Conservation (phyloP, 2,329 filamentous ascomycete species). For the Aspergillus flavus region DNA sequence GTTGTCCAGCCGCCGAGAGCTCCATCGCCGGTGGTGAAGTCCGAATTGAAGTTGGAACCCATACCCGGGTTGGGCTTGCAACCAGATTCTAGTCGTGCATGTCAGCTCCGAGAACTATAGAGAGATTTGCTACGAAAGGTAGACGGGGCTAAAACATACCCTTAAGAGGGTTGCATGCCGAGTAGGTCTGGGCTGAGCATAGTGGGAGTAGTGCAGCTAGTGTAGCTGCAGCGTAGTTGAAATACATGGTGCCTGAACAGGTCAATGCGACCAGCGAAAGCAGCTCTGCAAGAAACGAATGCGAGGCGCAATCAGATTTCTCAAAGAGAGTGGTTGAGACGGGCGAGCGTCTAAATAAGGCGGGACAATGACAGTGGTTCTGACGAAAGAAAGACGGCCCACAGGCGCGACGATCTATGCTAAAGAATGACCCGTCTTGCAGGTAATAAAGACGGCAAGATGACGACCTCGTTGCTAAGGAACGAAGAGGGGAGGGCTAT, state of each 20-base stretch:
- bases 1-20: slow-evolving; percentile 64
- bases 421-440: slow-evolving; percentile 9
- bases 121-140: too few species aligned
- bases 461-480: slow-evolving; percentile 11
- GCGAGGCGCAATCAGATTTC: not conserved
- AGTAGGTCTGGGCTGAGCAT: slow-evolving; percentile 68
- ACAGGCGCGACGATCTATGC: slow-evolving; percentile 1
- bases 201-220: slow-evolving; percentile 36
- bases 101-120: slow-evolving; percentile 12
- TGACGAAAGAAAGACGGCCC: not conserved
- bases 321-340: not conserved
- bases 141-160: slow-evolving; percentile 20
- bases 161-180: slow-evolving; percentile 69
- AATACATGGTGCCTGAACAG: slow-evolving; percentile 29
- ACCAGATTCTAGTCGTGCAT: slow-evolving; percentile 28
- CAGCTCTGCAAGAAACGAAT: slow-evolving; percentile 7
- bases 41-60: slow-evolving; percentile 38
- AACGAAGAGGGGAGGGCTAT: not conserved
- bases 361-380: slow-evolving; percentile 3
- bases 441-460: slow-evolving; percentile 9
- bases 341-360: slow-evolving; percentile 4
- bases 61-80: slow-evolving; percentile 75
- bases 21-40: slow-evolving; percentile 50
- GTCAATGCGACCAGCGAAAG: slow-evolving; percentile 1
- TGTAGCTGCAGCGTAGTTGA: slow-evolving; percentile 34